phyloP scores from a whole-genome alignment of 2,329 filamentous ascomycete genomes.

The Chalaropsis thielavioides region DNA sequence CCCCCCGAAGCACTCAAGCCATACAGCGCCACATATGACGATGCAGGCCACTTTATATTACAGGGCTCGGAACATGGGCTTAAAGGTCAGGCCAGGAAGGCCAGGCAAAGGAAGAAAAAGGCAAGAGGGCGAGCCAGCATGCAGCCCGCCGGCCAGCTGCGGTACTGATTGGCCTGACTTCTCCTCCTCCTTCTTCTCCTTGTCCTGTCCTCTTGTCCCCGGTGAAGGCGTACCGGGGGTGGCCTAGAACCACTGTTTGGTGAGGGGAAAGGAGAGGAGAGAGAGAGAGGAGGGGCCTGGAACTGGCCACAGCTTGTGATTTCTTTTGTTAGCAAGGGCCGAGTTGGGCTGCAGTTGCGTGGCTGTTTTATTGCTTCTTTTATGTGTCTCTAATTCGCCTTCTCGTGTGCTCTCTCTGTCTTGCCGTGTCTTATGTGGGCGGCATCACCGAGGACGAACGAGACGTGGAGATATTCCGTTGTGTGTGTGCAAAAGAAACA shows the following conservation, averaged over 20 bases:
- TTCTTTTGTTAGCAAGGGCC: not conserved
- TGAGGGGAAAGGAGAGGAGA: not conserved
- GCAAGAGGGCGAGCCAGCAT: not conserved
- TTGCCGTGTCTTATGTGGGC: not conserved
- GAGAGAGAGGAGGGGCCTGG: not conserved
- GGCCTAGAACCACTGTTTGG: not conserved
- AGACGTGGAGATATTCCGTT: not conserved
- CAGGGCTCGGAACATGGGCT: too few species aligned
- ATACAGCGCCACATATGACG: not conserved
- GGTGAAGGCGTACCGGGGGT: not conserved
- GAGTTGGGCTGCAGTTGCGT: not conserved
- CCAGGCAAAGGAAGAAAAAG: not conserved
- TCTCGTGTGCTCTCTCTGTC: not conserved
- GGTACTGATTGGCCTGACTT: not conserved
- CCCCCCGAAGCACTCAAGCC: not conserved
- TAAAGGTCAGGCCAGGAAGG: not conserved
- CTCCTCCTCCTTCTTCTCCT: too few species aligned
- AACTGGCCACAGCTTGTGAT: not conserved
- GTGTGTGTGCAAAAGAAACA: not conserved
- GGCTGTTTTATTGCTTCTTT: not conserved
- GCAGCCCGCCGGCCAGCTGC: not conserved
- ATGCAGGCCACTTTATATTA: not conserved
- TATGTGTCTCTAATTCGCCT: not conserved
- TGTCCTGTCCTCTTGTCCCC: not conserved
- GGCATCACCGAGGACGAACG: not conserved